Evolutionary conservation across 306 rosid genomes (phyloP).

Genomic region (Fragaria iinumae): DNA sequence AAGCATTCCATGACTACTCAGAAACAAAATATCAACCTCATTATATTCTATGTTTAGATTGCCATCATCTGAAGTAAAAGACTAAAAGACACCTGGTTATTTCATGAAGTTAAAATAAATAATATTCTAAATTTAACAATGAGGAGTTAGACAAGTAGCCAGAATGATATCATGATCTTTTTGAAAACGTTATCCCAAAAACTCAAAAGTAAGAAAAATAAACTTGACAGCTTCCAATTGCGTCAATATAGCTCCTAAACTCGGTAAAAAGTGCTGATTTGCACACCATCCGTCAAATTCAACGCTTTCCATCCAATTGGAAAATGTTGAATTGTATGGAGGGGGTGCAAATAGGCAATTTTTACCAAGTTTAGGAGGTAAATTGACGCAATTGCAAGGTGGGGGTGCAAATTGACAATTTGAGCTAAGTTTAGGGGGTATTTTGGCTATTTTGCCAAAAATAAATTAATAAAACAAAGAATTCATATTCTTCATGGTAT

Average conservation of each 20-base stretch:
- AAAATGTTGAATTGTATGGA: too few species aligned
- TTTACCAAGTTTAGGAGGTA: too few species aligned
- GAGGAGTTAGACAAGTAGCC: not conserved
- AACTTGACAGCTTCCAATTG: too few species aligned
- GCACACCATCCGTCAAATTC: too few species aligned
- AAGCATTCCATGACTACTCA: slow-evolving; percentile 78
- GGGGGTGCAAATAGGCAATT: too few species aligned
- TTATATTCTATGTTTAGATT: slow-evolving; percentile 22
- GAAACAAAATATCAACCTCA: slow-evolving; percentile 33
- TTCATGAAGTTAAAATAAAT: not conserved
- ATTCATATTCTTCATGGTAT: not conserved
- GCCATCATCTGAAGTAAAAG: not conserved
- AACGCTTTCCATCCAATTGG: too few species aligned
- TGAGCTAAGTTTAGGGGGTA: too few species aligned
- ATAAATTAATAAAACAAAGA: not conserved
- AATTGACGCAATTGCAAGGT: too few species aligned
- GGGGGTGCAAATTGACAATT: too few species aligned
- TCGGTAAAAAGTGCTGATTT: too few species aligned
- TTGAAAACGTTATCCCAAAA: not conserved
- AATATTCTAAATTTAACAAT: not conserved
- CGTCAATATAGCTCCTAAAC: too few species aligned
- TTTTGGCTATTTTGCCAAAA: too few species aligned
- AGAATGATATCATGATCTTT: not conserved
- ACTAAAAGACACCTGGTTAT: not conserved
- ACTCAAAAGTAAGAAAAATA: not conserved